Base-by-base conservation (phyloP, 257 asterid species). In the Scutellaria baicalensis region DNA sequence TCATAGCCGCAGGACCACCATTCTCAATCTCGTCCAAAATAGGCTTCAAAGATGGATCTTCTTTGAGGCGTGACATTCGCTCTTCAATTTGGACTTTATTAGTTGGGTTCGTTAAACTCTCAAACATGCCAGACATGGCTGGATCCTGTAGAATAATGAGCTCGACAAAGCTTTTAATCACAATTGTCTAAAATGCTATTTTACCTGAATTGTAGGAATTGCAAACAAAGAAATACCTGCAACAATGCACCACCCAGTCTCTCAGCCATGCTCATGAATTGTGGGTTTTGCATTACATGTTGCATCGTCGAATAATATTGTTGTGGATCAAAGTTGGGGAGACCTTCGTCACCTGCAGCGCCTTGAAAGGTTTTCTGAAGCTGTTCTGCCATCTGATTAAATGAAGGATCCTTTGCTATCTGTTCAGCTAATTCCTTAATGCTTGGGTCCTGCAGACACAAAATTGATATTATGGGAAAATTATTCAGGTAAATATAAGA, bases 1-100 rank as follows among this genome's bases (percentile, higher is more conserved):
- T 94, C 99, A 94, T 94, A 38, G 99, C 99, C 80, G 99, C 89
- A 52, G 99, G 99, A 60, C 99, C 99, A 57, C 99, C 99, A 57
- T 49, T 83, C 80, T 94, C 99, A 23, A 94, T 91, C 86, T 94
- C 99, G 42, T 94, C 97, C 79, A 94, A 71, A 78, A 94, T 92
- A 72, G 96, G 99, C 78, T 91, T 94, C 84, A 94, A 79, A 8
- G 99, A 89, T 21, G 99, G 98, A 74, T 94, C 99, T 62, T 92
- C 96, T 76, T 83, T 91, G 71, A 94, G 80, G 44, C 81, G 89
- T 13, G 92, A 44, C 97, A 94, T 89, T 66, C 97, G 75, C 59
- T 91, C 99, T 73, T 94, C 98, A 67, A 89, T 86, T 79, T 91
- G 97, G 40, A 85, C 92, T 79, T 86, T 91, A 42, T 88, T 88